Evolutionary conservation across 2,329 filamentous ascomycete genomes (phyloP), one percentile per base, ranked within the genome.

Genomic region (Cordyceps fumosorosea): DNA sequence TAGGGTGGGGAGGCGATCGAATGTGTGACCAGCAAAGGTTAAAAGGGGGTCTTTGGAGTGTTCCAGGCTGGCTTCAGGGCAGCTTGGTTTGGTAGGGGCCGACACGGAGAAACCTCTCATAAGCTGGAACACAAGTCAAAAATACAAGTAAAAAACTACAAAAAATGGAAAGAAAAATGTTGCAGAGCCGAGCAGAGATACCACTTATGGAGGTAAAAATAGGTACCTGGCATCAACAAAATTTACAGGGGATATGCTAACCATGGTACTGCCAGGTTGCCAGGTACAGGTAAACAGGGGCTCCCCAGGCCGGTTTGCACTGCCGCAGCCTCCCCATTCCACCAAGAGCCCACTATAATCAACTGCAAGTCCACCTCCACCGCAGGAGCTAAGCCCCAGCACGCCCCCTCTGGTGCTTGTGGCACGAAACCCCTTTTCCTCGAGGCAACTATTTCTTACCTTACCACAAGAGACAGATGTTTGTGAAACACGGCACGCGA

Each of bases 371-470:
- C 42, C 42, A 45, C 42, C 18, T 12, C 18, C 32, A 34, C n/a
- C 32, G 54, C 54, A 37, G 34, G 32, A 37, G 34, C 34, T 48
- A 47, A 45, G 54, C 26, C 54, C 54, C 40, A 10, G 8, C 8
- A 20, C 8, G n/a, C 34, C 14, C 20, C 16, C 29, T n/a, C 12
- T 40, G 3, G 32, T 40, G 51, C 16, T 44, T 45, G 20, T 47
- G 44, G 26, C 40, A 22, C 26, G 3, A 47, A 57, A 48, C 55
- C 55, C 55, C 55, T 57, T 57, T 57, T 57, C 18, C 42, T 34
- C 14, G 24, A 2, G 29, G 3, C 52, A 24, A 16, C 52, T 8
- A 44, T 20, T 26, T 3, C 22, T 26, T 22, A 5, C 14, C 8
- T 29, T 22, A 3, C 48, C n/a, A 34, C 26, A 16, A 22, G 45